These are phyloP conservation scores for Syncephalastrum monosporum DNA, from an alignment of 371 early-diverging fungal species.

Conservation along the genomic window DNA sequence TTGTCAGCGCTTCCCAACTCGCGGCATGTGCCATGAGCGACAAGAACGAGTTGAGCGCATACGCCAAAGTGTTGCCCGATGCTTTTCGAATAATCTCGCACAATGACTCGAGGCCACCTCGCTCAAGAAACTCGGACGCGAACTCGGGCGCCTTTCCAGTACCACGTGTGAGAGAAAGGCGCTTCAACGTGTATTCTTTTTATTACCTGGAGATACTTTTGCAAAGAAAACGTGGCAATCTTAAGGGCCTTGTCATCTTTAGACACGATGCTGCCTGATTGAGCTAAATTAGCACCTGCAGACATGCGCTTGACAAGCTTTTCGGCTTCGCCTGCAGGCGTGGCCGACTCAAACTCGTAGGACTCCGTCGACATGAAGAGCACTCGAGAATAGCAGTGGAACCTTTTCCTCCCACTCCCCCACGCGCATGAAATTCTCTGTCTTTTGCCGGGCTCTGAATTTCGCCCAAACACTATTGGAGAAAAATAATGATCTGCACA, in stretches of 20 bases:
- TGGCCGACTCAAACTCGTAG: conserved; percentile 34
- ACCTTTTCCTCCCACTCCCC: no score
- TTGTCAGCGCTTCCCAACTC: conserved; percentile 59
- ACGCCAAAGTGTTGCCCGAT: conserved; percentile 70
- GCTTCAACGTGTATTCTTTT: neutral
- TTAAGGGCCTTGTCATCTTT: conserved; percentile 61
- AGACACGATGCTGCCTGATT: conserved; percentile 14
- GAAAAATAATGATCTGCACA: no score
- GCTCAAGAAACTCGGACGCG: conserved; percentile 64
- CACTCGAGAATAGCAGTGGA: no score
- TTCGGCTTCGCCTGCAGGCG: conserved; percentile 43
- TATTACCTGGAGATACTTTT: conserved; percentile 63
- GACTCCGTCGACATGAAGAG: neutral
- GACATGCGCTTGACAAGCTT: conserved; percentile 42
- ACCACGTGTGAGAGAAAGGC: neutral
- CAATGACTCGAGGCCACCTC: conserved; percentile 62
- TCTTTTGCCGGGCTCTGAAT: no score
- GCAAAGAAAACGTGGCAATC: conserved; percentile 63
- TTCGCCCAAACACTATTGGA: no score
- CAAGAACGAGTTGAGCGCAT: conserved; percentile 67
- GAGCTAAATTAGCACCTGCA: conserved; percentile 25
- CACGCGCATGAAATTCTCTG: no score
- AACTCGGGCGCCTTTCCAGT: conserved; percentile 65
- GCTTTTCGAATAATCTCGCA: conserved; percentile 59
- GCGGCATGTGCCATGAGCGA: conserved; percentile 69